A percentile compares a stretch with the other conserved stretches of the same genome.
Evolutionary conservation across 192 early-diverging fungal genomes (phyloP).

Genomic region (Linnemannia exigua): DNA sequence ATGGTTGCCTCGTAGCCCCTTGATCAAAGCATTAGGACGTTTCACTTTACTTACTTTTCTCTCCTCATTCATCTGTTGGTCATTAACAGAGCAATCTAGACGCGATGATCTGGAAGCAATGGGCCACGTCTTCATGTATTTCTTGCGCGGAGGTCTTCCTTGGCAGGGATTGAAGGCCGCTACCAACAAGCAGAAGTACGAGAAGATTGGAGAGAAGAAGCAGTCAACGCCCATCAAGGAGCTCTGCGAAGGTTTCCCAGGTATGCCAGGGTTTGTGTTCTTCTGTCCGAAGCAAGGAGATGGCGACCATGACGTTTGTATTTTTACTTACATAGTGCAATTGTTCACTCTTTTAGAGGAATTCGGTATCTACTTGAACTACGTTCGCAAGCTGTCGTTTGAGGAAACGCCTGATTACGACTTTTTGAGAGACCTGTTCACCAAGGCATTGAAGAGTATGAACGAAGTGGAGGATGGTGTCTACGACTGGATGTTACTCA

Average conservation of each 20-base stretch:
- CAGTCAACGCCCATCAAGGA: constrained; percentile 91
- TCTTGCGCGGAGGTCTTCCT: constrained; percentile 92
- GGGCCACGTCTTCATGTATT: constrained; percentile 99
- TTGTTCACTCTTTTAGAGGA: constrained; percentile 69
- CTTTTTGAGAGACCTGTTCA: constrained; percentile 89
- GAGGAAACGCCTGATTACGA: constrained; percentile 98
- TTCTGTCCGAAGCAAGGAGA: neutral
- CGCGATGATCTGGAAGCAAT: constrained; percentile 98
- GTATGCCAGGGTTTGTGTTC: constrained; percentile 55
- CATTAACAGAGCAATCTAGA: constrained; percentile 89
- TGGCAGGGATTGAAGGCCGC: constrained; percentile 99
- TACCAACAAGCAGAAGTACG: constrained; percentile 99
- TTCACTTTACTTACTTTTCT: neutral
- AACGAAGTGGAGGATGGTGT: constrained; percentile 91
- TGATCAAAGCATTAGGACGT: no score
- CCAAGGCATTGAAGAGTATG: constrained; percentile 76
- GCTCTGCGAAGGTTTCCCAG: constrained; percentile 91
- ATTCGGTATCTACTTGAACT: constrained; percentile 91
- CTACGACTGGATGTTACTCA: constrained; percentile 92
- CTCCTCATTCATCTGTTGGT: neutral
- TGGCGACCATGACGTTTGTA: neutral
- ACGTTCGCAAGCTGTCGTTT: constrained; percentile 93
- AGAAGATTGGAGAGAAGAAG: constrained; percentile 99
- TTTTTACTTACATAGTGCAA: neutral
- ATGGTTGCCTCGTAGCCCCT: no score